Percentiles rank a stretch among this genome's conserved stretches.
Evolutionary conservation across 169 alveolate species (phyloP).

Genomic region (Perkinsus chesapeaki): DNA sequence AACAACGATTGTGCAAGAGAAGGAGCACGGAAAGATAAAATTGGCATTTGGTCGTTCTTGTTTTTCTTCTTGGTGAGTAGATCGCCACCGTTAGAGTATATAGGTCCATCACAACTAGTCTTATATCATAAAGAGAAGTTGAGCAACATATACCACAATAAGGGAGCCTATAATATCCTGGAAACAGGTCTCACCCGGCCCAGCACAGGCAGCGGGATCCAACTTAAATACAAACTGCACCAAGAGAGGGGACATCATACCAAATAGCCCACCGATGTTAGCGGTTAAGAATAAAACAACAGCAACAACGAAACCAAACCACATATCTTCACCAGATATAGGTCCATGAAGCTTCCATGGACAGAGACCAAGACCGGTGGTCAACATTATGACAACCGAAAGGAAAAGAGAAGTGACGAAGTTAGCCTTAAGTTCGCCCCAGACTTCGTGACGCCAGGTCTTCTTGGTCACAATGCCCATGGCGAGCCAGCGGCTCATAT

Average conservation of each 20-base stretch:
- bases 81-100: no score
- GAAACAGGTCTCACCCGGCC: not conserved
- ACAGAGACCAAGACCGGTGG: not conserved
- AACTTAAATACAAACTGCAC: not conserved
- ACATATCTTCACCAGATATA: not conserved
- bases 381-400: not conserved
- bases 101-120: no score
- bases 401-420: not conserved
- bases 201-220: not conserved
- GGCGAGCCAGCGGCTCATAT: not conserved
- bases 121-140: not conserved
- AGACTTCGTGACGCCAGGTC: not conserved
- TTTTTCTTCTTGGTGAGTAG: no score
- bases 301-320: not conserved
- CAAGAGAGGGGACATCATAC: not conserved
- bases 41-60: no score
- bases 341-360: not conserved
- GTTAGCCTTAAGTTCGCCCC: not conserved
- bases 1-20: no score
- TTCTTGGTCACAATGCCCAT: not conserved
- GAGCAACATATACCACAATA: not conserved
- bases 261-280: not conserved
- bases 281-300: not conserved
- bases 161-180: not conserved
- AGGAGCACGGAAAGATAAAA: no score